Base-by-base conservation (phyloP, 495 filamentous ascomycete species). In the Penicillium cosmopolitanum region DNA sequence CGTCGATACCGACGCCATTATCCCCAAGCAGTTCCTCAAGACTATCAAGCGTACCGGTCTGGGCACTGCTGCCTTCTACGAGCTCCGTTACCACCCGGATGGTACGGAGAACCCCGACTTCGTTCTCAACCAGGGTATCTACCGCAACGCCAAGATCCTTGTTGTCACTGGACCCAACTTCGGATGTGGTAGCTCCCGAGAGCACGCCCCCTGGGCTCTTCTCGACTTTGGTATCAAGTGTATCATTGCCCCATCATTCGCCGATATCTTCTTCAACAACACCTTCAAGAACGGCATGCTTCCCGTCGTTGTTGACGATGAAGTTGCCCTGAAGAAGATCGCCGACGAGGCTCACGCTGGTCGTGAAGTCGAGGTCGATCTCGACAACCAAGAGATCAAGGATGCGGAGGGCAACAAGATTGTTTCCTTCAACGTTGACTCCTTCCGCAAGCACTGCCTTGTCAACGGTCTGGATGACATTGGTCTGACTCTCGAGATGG, bases 261-360 rank as follows among this genome's bases (percentile, higher is more conserved):
- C 92, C 58, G 95, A 98, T 69, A 98, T 98, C 76, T 97, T 97
- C 85, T 96, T 93, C 86, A 98, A 97, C 84, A 98, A 98, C 80
- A 96, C 91, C 16, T 97, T 97, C 85, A 98, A 98, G 84, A 98
- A 98, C 78, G 95, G 94, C 76, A 98, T 98, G 95, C 83, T 98
- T 38, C 93, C 94, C 25, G 84, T 97, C 62, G 75, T 82, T 38
- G 89, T 98, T 72, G 77, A 81, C 35, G 84, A 93, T 72, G 70
- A 86, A 48, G 82, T 65, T 9, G 84, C 80, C 15, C 80, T 98
- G 4, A 80, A 87, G 9, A 80, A 77, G 63, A 87, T 98, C 60
- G 88, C 89, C 42, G 87, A 83, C 23, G 92, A 96, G 75, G 93
- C 94, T 33, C 82, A 81, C 48, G 89, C 89, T 25, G 93, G 93